Percentiles rank a stretch among this genome's conserved stretches.
Evolutionary conservation across 306 rosid genomes (phyloP).

Genomic region (Albizia julibrissin): DNA sequence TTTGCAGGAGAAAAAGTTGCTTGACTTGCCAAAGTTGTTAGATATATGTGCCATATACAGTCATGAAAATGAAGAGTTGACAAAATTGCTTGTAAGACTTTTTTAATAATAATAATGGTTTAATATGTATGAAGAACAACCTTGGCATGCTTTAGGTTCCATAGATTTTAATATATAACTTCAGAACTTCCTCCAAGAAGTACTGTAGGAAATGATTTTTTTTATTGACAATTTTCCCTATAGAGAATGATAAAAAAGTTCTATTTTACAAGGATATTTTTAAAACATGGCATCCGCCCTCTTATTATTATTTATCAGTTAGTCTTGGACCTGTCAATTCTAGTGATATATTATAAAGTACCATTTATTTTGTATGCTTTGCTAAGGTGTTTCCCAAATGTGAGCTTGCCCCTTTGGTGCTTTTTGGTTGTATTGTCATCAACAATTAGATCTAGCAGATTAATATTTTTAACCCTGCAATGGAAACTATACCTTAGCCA

Average conservation of each 20-base stretch:
- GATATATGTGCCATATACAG: conserved; percentile 90
- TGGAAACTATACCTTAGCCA: neutral
- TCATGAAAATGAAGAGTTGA: conserved; percentile 85
- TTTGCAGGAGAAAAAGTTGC: conserved; percentile 94
- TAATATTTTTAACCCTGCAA: neutral
- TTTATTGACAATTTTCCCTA: neutral
- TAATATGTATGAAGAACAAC: neutral
- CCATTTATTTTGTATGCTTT: neutral
- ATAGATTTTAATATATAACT: conserved; percentile 11
- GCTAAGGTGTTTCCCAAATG: neutral
- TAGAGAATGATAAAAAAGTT: too few relatives aligned
- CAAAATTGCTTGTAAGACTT: conserved; percentile 68
- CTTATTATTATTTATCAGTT: neutral
- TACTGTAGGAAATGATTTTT: conserved; percentile 12
- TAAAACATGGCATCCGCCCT: neutral
- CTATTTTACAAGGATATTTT: neutral
- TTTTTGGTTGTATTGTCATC: neutral
- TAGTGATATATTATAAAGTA: neutral
- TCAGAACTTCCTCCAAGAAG: neutral
- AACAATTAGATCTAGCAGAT: neutral
- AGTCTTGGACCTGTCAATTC: neutral
- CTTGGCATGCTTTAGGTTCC: conserved; percentile 18
- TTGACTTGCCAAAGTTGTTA: conserved; percentile 85
- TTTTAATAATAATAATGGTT: conserved; percentile 11
- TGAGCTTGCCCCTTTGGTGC: neutral